phyloP scores from a whole-genome alignment of 2,329 filamentous ascomycete species.

The Chalara sp. region DNA sequence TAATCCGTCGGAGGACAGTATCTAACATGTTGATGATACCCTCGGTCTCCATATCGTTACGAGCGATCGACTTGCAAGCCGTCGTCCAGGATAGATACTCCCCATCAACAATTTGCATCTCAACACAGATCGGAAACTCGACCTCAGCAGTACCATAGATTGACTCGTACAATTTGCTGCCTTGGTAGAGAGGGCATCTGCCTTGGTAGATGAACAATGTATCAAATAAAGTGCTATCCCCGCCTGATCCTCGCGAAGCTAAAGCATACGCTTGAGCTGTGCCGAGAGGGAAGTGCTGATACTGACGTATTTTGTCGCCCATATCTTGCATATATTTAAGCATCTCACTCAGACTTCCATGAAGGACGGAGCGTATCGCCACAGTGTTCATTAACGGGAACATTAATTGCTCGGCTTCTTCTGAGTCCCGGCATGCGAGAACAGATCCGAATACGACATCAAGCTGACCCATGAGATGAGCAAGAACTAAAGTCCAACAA shows the following conservation, averaged over 20 bases:
- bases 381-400: constrained; percentile 95
- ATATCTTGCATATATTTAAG: constrained; percentile 68
- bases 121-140: constrained; percentile 76
- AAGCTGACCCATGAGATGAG: constrained; percentile 53
- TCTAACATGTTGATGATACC: constrained; percentile 55
- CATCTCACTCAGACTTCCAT: constrained; percentile 59
- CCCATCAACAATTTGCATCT: constrained; percentile 58
- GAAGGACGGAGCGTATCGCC: constrained; percentile 63
- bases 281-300: constrained; percentile 72
- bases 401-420: constrained; percentile 58
- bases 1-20: constrained; percentile 47
- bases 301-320: constrained; percentile 57
- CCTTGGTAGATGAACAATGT: constrained; percentile 63
- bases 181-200: constrained; percentile 22
- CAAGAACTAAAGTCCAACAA: constrained; percentile 67
- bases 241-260: constrained; percentile 16
- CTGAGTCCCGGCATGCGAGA: constrained; percentile 75
- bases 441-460: constrained; percentile 81
- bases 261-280: constrained; percentile 52
- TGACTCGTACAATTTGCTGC: constrained; percentile 17
- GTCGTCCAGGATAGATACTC: constrained; percentile 58
- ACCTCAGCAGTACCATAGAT: constrained; percentile 53
- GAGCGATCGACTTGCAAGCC: constrained; percentile 56
- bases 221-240: constrained; percentile 42
- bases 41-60: constrained; percentile 38